Conservation (phyloP, 345 rosid genomes). For the Chamaenerion angustifolium region DNA sequence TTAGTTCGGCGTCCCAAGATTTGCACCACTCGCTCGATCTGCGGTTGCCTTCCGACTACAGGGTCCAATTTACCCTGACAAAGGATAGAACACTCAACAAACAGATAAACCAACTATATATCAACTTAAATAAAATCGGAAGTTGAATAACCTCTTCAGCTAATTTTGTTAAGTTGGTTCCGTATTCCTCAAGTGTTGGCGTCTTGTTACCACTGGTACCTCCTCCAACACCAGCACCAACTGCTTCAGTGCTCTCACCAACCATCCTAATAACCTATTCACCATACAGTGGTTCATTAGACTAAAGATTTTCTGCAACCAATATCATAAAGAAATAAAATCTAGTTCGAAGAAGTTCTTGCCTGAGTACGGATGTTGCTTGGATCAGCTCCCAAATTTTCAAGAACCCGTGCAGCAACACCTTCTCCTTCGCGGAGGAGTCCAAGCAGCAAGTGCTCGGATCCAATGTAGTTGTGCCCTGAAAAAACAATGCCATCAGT, state of each 20-base stretch:
- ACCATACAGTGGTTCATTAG: neutral
- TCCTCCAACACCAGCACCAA: conserved; percentile 71
- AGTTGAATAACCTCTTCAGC: conserved; percentile 73
- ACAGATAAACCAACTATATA: too few species aligned
- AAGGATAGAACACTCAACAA: neutral
- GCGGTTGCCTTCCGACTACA: conserved; percentile 95
- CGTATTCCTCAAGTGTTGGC: conserved; percentile 98
- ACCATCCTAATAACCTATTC: conserved; percentile 93
- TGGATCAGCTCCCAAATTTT: conserved; percentile 88
- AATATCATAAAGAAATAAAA: too few species aligned
- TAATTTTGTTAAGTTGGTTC: conserved; percentile 87
- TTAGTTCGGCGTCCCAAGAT: conserved; percentile 94
- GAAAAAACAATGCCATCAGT: conserved; percentile 7
- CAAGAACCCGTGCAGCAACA: conserved; percentile 96
- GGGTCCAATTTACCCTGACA: conserved; percentile 94
- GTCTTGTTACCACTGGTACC: conserved; percentile 67
- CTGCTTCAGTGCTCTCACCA: conserved; percentile 79
- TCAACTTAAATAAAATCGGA: neutral
- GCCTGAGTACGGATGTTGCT: conserved; percentile 92
- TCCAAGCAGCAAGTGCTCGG: conserved; percentile 93
- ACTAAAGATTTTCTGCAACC: too few species aligned
- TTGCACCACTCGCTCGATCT: conserved; percentile 90
- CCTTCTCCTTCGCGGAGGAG: conserved; percentile 98
- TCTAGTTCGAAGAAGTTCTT: conserved; percentile 8
- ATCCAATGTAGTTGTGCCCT: conserved; percentile 97